Conservation (phyloP, 2,329 filamentous ascomycete species). For the Colletotrichum karsti region DNA sequence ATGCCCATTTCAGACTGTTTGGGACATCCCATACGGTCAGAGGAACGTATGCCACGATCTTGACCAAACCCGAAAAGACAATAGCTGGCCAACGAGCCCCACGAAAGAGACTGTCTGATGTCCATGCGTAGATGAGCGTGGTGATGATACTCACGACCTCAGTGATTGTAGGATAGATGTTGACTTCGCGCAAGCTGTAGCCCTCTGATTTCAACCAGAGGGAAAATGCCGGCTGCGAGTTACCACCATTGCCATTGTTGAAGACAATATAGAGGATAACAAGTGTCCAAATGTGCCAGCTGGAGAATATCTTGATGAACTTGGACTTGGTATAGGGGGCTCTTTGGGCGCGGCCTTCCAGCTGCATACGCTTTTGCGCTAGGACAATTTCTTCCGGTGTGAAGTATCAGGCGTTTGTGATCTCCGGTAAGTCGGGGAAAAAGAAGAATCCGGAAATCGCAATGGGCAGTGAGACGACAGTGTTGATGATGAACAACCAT, state of each 20-base stretch:
- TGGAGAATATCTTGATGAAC: conserved; percentile 66
- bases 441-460: conserved; percentile 58
- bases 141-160: conserved; percentile 20
- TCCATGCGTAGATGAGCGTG: conserved; percentile 21
- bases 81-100: conserved; percentile 58
- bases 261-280: conserved; percentile 47
- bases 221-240: conserved; percentile 42
- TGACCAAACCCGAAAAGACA: conserved; percentile 9
- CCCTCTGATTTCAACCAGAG: conserved; percentile 50
- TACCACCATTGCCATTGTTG: conserved; percentile 57
- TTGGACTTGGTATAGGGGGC: conserved; percentile 53
- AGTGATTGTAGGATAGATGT: conserved; percentile 47
- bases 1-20: conserved; percentile 61
- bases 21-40: conserved; percentile 64
- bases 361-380: conserved; percentile 37
- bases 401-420: conserved; percentile 42
- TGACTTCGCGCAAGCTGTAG: conserved; percentile 58
- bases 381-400: conserved; percentile 34
- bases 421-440: conserved; percentile 58
- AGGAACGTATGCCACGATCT: conserved; percentile 39
- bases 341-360: conserved; percentile 53
- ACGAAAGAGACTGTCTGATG: conserved; percentile 7
- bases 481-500: conserved; percentile 67
- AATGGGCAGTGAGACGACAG: conserved; percentile 60
- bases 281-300: conserved; percentile 50